phyloP scores from a whole-genome alignment of 176 grass and related monocot species.

The Alloteropsis semialata region DNA sequence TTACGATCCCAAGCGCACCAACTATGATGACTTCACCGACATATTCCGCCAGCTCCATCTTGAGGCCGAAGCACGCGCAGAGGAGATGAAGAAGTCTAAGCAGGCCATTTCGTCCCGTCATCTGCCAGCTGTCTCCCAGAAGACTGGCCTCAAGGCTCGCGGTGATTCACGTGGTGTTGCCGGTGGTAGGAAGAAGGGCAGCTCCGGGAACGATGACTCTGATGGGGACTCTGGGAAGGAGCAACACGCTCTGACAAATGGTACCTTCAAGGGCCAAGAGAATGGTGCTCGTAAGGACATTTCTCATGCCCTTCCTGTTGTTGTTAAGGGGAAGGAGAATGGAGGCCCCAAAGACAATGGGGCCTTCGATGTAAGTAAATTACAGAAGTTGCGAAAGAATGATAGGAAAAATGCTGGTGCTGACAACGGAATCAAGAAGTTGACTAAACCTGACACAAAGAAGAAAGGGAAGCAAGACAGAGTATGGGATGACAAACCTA shows the following conservation, averaged over 20 bases:
- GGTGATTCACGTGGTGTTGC: background rate
- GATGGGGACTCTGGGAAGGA: slow-evolving; percentile 55
- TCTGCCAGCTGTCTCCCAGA: background rate
- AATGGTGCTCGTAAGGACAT: slow-evolving; percentile 16
- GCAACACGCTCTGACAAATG: slow-evolving; percentile 31
- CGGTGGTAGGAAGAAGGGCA: slow-evolving; percentile 18
- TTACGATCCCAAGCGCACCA: slow-evolving; percentile 46
- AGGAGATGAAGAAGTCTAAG: slow-evolving; percentile 83
- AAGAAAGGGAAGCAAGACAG: slow-evolving; percentile 68
- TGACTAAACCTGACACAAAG: slow-evolving; percentile 42
- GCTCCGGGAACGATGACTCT: slow-evolving; percentile 45
- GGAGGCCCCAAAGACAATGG: slow-evolving; percentile 54
- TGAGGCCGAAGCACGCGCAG: slow-evolving; percentile 71
- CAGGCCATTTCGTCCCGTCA: background rate
- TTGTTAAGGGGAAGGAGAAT: slow-evolving; percentile 70
- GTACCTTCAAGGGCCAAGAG: slow-evolving; percentile 27
- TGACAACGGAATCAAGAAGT: slow-evolving; percentile 30
- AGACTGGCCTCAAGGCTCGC: background rate
- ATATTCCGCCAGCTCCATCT: slow-evolving; percentile 77
- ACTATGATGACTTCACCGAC: slow-evolving; percentile 57
- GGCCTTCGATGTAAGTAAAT: slow-evolving; percentile 96
- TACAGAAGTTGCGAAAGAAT: slow-evolving; percentile 45
- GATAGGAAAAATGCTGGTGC: slow-evolving; percentile 39
- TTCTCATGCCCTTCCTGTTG: background rate
- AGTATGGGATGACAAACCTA: slow-evolving; percentile 75